A percentile compares a stretch with the other conserved stretches of the same genome.
Conservation (phyloP, 2,329 filamentous ascomycete species). For the Nectriaceae sp. region DNA sequence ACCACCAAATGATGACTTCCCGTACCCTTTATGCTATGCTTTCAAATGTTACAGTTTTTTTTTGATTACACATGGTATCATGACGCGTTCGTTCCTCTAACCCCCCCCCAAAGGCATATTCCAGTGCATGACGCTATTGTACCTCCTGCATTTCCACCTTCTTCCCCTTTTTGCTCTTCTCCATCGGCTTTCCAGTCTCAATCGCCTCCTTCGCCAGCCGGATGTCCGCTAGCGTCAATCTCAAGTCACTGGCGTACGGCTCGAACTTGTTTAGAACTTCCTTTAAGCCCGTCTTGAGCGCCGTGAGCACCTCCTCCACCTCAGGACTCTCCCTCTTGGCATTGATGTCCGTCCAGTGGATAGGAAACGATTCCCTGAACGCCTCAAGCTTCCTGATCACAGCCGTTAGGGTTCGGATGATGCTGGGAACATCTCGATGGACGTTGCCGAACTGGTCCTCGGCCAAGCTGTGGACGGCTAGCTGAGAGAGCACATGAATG, state of each 20-base stretch:
- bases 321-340: slow-evolving; percentile 59
- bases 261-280: slow-evolving; percentile 72
- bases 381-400: slow-evolving; percentile 70
- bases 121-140: slow-evolving; percentile 24
- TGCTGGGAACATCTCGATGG: slow-evolving; percentile 74
- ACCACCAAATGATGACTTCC: background rate
- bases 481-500: slow-evolving; percentile 65
- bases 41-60: background rate
- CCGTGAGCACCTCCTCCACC: slow-evolving; percentile 68
- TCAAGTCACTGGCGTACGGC: slow-evolving; percentile 70
- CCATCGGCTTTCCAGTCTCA: slow-evolving; percentile 20
- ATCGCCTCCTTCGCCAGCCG: slow-evolving; percentile 70
- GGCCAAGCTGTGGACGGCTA: slow-evolving; percentile 71
- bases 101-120: background rate
- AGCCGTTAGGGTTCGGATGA: slow-evolving; percentile 72
- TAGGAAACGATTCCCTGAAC: slow-evolving; percentile 59
- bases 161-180: slow-evolving; percentile 17
- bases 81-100: slow-evolving; percentile 25
- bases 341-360: slow-evolving; percentile 80
- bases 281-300: slow-evolving; percentile 65
- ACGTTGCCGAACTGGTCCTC: slow-evolving; percentile 88
- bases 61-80: slow-evolving; percentile 25
- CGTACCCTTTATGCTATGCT: no score
- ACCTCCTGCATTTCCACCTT: slow-evolving; percentile 33
- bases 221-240: slow-evolving; percentile 71